Evolutionary conservation across 768 basidiomycete genomes (phyloP), one percentile per base, ranked within the genome.

Genomic region (Krasilnikovozyma curviuscula): DNA sequence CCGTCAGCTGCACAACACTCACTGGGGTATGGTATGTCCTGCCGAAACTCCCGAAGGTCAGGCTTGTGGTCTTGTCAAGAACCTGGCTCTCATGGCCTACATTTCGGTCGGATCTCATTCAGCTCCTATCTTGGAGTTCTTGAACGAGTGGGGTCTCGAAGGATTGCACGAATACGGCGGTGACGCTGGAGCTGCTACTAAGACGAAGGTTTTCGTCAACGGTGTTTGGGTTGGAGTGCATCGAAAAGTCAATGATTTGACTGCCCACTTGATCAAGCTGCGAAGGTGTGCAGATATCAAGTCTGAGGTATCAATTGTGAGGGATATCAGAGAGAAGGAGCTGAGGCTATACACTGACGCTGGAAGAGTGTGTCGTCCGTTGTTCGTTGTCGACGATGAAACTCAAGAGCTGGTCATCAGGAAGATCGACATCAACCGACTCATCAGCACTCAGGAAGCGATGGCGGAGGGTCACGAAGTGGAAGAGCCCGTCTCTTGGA

Each of bases 1-100:
- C 48, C 93, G 93, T 58, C 93, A 98, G 59, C 70, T 98, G 47
- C 93, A 98, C 65, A 98, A 98, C 60, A 95, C 93, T 1, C 93
- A 98, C 59, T 98, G 93, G 93, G 93, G 93, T 31, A 97, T 98
- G 93, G 93, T 98, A 18, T 98, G 93, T 61, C 93, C 93, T 35
- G 93, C 93, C 32, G 93, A 98, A 65, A 98, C 93, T 3, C 93
- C 93, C 1, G 93, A 98, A 76, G 93, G 93, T 39, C 93, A 97
- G 64, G 93, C 93, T 52, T 98, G 93, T 67, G 93, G 93, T 67
- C 75, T 97, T 37, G 93, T 97, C 67, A 97, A 98, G 70, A 97
- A 98, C 66, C 68, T 98, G 49, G 84, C 93, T 0, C 76, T 97
- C 55, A 91, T 97, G 88, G 70, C 91, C 4, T 91, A 86, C 65